Conservation (phyloP, 176 grass and related monocot genomes). For the Carex scoparia region DNA sequence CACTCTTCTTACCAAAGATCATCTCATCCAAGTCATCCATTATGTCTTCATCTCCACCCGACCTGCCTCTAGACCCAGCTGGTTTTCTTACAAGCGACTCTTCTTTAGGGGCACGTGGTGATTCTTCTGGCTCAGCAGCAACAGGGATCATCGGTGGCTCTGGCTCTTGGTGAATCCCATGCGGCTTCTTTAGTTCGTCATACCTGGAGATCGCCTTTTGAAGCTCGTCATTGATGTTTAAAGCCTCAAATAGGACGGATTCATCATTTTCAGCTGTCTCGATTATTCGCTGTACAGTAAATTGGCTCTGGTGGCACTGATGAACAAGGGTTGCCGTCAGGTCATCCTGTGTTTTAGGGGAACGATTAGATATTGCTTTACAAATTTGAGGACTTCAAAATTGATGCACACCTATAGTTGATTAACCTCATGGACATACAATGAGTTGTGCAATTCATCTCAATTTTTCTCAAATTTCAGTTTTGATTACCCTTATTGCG, state of each 20-base stretch:
- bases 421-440: not conserved
- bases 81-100: slow-evolving; percentile 74
- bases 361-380: not conserved
- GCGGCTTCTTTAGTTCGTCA: slow-evolving; percentile 67
- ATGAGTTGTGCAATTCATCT: not conserved
- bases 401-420: not conserved
- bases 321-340: slow-evolving; percentile 77
- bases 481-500: not conserved
- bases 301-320: slow-evolving; percentile 82
- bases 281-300: slow-evolving; percentile 84
- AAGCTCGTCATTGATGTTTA: slow-evolving; percentile 92
- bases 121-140: slow-evolving; percentile 77
- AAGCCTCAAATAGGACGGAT: slow-evolving; percentile 84
- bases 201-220: slow-evolving; percentile 79
- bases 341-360: slow-evolving; percentile 53
- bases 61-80: slow-evolving; percentile 45
- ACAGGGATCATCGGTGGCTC: slow-evolving; percentile 68
- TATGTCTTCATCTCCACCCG: slow-evolving; percentile 77
- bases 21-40: slow-evolving; percentile 85
- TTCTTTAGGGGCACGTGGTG: slow-evolving; percentile 38
- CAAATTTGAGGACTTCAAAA: not conserved
- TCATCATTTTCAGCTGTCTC: slow-evolving; percentile 72
- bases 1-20: slow-evolving; percentile 93
- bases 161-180: slow-evolving; percentile 35
- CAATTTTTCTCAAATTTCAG: not conserved